Base-by-base conservation (phyloP, 306 rosid species). In the Vachellia pachyceras region DNA sequence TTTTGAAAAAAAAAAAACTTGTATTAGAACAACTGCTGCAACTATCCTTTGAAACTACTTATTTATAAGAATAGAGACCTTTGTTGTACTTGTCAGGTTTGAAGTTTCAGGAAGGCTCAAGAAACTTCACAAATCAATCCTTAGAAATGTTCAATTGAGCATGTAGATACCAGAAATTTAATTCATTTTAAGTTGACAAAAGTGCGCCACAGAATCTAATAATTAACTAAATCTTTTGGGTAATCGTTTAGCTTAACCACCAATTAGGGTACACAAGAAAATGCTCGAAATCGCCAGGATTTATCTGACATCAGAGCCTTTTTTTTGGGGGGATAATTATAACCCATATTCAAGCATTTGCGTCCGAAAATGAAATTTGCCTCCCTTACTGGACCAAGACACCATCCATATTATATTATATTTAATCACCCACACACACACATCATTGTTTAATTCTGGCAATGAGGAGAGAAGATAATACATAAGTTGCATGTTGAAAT, bases 231-330 rank as follows among this genome's bases (percentile, higher is more conserved):
- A 49, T 71, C 18, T 39, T 46, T 23, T 20, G 73, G 82, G 80
- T 67, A 46, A 65, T 20, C 75, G 76, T 70, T 35, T 70, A 60
- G 71, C 50, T 18, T n/a, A 68, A 40, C 73, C 36, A 41, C 50
- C 72, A 20, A n/a, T n/a, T 20, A 20, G 35, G 73, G 10, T 10
- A 13, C 35, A 23, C 39, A 41, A 44, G 58, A 42, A 9, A 78
- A 10, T 15, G 70, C 46, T 35, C 23, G 22, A 40, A 7, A 78
- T 37, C 9, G 69, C 54, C 23, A 10, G 23, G 20, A 79, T 68
- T 79, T 69, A 33, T 49, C 39, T 68, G 81, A 68, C 71, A 46
- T 20, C 57, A 77, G 35, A 42, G 10, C 4, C 36, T 46, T 50
- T 46, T 6, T 29, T 29, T 20, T 61, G 4, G 6, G 33, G 1